phyloP scores from a whole-genome alignment of 106 monocot species.

The Dendrobium officinale region DNA sequence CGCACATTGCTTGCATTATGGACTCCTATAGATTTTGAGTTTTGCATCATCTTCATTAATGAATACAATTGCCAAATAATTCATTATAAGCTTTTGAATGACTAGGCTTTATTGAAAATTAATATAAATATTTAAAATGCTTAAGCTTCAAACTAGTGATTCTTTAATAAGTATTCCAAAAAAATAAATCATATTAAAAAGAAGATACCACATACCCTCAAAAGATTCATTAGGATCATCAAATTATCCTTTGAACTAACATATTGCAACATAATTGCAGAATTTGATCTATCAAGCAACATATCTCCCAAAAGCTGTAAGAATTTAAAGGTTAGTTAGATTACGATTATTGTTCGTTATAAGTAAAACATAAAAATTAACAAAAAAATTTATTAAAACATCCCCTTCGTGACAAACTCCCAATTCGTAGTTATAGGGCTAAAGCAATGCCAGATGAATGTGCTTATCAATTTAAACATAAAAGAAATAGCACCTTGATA shows the following conservation, averaged over 20 bases:
- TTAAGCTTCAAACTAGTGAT: background rate
- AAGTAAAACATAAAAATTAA: background rate
- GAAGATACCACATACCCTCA: conserved; percentile 46
- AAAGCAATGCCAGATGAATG: background rate
- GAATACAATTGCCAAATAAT: background rate
- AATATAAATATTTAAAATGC: background rate
- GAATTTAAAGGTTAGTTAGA: background rate
- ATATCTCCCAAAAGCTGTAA: conserved; percentile 86
- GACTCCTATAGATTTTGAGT: background rate
- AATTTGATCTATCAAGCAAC: conserved; percentile 75
- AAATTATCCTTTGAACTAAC: conserved; percentile 78
- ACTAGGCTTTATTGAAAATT: background rate
- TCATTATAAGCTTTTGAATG: background rate
- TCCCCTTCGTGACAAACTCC: background rate
- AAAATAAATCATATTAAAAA: background rate
- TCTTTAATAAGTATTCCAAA: background rate
- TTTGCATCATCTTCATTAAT: background rate
- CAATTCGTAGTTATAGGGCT: background rate
- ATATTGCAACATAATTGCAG: conserved; percentile 68
- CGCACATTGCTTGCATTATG: background rate
- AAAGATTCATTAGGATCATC: conserved; percentile 79
- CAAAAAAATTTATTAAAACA: background rate
- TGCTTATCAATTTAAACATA: background rate
- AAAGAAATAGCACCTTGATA: conserved; percentile 10
- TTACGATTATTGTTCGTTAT: background rate